Base-by-base conservation (phyloP, 106 monocot species). In the Phalaenopsis aphrodite region DNA sequence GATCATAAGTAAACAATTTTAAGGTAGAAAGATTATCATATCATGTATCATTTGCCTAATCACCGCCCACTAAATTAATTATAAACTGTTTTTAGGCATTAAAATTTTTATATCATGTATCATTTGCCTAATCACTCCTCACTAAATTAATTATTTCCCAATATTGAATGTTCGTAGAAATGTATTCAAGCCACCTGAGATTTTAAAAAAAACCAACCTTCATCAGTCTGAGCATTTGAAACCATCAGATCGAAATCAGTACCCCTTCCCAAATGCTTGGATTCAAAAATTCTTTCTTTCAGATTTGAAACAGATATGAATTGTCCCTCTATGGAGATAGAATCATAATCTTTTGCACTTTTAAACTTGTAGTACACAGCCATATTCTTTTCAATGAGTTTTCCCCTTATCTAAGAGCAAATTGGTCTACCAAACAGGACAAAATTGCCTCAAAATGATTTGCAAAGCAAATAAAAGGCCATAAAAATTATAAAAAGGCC, bases 351-450 rank as follows among this genome's bases (percentile, higher is more conserved):
- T 82, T 85, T 94, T 57, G 98, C 98, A 88, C 98, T 98, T 83
- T 98, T 98, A 87, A 98, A 98, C 88, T 94, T 98, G 83, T 88
- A 98, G 78, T 98, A 98, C 79, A 98, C 92, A 82, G 98, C 90
- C 98, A 98, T 97, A 47, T 16, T 89, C 87, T 74, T 84, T 48
- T 80, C 80, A 78, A 49, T 24, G 46, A 42, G 10, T 30, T 48
- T 24, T 15, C 30, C 49, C 42, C 76, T 76, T 76, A 36, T 7
- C 23, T 76, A 49, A 76, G 48, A 76, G 46, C 76, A 49, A 76
- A 48, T 23, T 24, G 49, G 52, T 76, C 76, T 43, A 76, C 47
- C 76, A 76, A 76, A 76, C 16, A 49, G 30, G 42, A 76, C 19
- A 74, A 74, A 43, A 43, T 42, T 74, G 12, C 74, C 41, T 74